A percentile compares a stretch with the other conserved stretches of the same genome.
phyloP scores from a whole-genome alignment of 176 grass and related monocot genomes.

The Triticum turgidum region DNA sequence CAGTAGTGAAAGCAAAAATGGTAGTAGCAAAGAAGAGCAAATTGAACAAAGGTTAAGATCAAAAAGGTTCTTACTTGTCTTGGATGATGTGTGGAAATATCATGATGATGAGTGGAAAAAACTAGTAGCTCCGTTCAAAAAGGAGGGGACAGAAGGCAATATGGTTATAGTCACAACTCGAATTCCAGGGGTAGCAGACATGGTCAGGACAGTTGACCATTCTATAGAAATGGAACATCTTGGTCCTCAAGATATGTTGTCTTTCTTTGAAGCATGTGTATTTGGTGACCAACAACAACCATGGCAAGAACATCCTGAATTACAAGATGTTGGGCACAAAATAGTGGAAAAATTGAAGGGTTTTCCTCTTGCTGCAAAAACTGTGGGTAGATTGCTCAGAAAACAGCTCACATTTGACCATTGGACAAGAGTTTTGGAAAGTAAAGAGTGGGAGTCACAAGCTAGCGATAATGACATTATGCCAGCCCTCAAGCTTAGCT shows the following conservation, averaged over 20 bases:
- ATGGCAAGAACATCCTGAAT: neutral
- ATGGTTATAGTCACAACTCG: neutral
- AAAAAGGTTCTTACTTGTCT: neutral
- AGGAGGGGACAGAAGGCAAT: neutral
- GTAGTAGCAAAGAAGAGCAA: neutral
- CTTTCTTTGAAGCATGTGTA: neutral
- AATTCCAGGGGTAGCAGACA: neutral
- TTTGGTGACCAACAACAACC: neutral
- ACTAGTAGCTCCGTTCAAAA: neutral
- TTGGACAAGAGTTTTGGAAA: neutral
- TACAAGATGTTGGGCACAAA: neutral
- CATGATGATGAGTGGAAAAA: neutral
- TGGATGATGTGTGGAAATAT: neutral
- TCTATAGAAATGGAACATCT: neutral
- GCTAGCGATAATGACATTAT: neutral
- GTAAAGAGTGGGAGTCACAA: constrained; percentile 21
- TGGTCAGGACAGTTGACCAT: neutral
- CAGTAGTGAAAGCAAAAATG: fast-evolving
- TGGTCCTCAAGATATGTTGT: neutral
- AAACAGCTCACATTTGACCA: neutral
- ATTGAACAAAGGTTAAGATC: neutral
- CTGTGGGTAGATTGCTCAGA: constrained; percentile 3
- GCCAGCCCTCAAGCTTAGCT: constrained; percentile 44
- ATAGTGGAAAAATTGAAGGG: constrained; percentile 1
- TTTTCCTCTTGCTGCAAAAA: constrained; percentile 24